These are phyloP conservation scores for Plasmopara halstedii DNA, from an alignment of 352 stramenopile species.

Conservation along the genomic window DNA sequence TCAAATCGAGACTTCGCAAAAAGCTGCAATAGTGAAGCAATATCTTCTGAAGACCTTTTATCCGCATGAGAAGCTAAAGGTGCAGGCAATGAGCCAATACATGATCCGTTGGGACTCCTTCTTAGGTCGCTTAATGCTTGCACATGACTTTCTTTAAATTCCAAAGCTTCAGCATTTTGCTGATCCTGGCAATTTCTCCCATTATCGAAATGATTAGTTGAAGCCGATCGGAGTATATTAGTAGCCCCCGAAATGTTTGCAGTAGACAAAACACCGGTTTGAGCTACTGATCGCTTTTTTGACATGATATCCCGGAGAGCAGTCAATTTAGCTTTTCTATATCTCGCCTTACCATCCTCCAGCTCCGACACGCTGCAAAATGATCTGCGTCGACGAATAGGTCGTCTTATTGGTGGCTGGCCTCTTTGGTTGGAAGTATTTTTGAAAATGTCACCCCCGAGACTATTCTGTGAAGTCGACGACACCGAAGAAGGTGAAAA, in stretches of 20 bases:
- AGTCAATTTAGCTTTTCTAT: conserved; percentile 36
- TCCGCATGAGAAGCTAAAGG: conserved; percentile 4
- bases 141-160: conserved; percentile 10
- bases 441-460: conserved; percentile 10
- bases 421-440: conserved; percentile 18
- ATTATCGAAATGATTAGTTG: conserved; percentile 19
- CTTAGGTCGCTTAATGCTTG: conserved; percentile 9
- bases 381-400: conserved; percentile 61
- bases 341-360: conserved; percentile 16
- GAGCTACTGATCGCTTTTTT: conserved; percentile 34
- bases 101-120: conserved; percentile 9
- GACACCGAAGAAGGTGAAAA: conserved; percentile 12
- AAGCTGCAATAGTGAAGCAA: conserved; percentile 52
- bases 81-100: conserved; percentile 1
- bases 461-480: conserved; percentile 21
- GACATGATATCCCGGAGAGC: conserved; percentile 49
- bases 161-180: conserved; percentile 2
- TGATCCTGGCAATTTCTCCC: conserved; percentile 14
- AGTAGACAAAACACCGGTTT: conserved; percentile 10
- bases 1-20: conserved; percentile 59
- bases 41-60: conserved; percentile 29
- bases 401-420: conserved; percentile 17
- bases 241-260: not conserved
- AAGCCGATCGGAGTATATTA: conserved; percentile 16
- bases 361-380: conserved; percentile 69